Percentiles rank a stretch among this genome's conserved stretches.
Conservation (phyloP, 257 asterid species). For the Solanum piurae region DNA sequence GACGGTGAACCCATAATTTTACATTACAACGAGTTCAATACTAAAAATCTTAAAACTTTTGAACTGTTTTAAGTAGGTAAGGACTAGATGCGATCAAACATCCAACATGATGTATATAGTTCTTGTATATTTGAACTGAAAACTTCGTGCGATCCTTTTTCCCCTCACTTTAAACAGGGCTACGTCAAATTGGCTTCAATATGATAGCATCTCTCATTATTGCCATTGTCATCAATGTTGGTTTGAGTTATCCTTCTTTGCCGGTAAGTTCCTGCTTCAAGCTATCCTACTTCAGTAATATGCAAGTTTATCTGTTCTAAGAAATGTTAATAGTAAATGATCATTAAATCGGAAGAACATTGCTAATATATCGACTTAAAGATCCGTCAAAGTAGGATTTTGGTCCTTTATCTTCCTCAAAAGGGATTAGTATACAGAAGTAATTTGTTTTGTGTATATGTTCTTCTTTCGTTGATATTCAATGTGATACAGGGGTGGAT, state of each 20-base stretch:
- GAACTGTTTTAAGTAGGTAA: not conserved
- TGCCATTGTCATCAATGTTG: conserved; percentile 42
- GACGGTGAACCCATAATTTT: not conserved
- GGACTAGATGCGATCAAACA: not conserved
- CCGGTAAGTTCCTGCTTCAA: conserved; percentile 42
- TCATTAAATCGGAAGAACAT: not conserved
- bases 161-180: conserved; percentile 15
- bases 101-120: not conserved
- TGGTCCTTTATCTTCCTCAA: not conserved
- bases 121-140: not conserved
- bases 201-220: conserved; percentile 40
- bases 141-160: not conserved
- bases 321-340: not conserved
- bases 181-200: conserved; percentile 71
- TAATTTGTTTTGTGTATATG: not conserved
- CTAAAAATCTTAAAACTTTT: not conserved
- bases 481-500: conserved; percentile 49
- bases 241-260: conserved; percentile 57
- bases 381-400: not conserved
- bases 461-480: not conserved
- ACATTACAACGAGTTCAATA: not conserved
- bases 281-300: not conserved
- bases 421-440: not conserved
- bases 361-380: not conserved
- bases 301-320: not conserved